These are phyloP conservation scores for Collybia sordida DNA, from an alignment of 768 basidiomycete genomes.

Conservation along the genomic window DNA sequence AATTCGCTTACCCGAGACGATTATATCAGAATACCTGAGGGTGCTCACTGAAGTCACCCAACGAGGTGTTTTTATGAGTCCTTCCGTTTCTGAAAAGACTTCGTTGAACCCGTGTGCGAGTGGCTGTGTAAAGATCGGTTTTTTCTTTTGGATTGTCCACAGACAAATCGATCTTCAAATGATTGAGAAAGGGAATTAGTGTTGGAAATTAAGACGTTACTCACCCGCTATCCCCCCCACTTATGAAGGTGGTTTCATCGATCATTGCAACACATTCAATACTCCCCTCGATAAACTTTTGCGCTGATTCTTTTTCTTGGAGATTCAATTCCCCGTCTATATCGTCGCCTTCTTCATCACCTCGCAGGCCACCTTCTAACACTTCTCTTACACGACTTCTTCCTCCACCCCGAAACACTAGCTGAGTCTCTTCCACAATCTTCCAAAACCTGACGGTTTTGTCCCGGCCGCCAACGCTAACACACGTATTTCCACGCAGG, in stretches of 20 bases:
- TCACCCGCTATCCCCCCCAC: constrained; percentile 95
- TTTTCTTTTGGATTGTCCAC: constrained; percentile 93
- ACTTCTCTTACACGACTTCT: constrained; percentile 77
- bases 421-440: constrained; percentile 89
- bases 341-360: constrained; percentile 56
- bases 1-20: constrained; percentile 70
- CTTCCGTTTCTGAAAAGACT: constrained; percentile 69
- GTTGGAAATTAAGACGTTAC: constrained; percentile 26
- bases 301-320: constrained; percentile 31
- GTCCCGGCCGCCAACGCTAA: constrained; percentile 89
- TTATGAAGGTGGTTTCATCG: constrained; percentile 90
- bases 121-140: constrained; percentile 84
- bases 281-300: constrained; percentile 83
- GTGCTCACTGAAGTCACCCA: constrained; percentile 89
- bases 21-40: constrained; percentile 86
- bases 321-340: constrained; percentile 20
- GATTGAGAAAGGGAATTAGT: neutral
- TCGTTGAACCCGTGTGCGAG: constrained; percentile 88
- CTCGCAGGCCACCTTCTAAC: constrained; percentile 71
- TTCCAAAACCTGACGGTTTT: constrained; percentile 96
- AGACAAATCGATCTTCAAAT: constrained; percentile 77
- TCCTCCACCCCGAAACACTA: constrained; percentile 96
- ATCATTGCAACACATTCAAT: constrained; percentile 93
- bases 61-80: constrained; percentile 71
- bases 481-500: constrained; percentile 78